These are phyloP conservation scores for Apophysomyces sp. DNA, from an alignment of 371 early-diverging fungal species.

Conservation along the genomic window DNA sequence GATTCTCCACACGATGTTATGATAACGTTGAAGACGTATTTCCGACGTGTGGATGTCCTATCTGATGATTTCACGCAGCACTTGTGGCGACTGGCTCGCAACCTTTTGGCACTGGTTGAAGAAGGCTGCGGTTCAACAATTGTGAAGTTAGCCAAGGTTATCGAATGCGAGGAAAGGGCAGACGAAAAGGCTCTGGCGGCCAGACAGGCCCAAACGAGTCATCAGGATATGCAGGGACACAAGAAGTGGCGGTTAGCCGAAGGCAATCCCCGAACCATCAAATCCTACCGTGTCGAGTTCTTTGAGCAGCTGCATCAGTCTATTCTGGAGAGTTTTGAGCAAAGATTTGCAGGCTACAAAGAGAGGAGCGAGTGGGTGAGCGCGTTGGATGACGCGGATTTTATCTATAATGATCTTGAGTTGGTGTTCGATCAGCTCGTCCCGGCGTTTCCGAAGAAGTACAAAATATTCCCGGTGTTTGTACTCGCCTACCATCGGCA, in stretches of 20 bases:
- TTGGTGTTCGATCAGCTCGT: constrained; percentile 84
- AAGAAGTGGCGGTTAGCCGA: constrained; percentile 58
- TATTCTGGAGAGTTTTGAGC: constrained; percentile 60
- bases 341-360: constrained; percentile 49
- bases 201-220: constrained; percentile 51
- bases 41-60: constrained; percentile 78
- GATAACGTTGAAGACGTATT: constrained; percentile 79
- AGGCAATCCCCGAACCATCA: constrained; percentile 63
- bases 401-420: constrained; percentile 87
- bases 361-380: constrained; percentile 53
- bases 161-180: constrained; percentile 87
- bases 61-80: constrained; percentile 80
- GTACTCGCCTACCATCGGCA: constrained; percentile 92
- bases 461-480: constrained; percentile 90
- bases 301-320: constrained; percentile 74
- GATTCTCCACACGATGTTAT: constrained; percentile 77
- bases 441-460: constrained; percentile 87
- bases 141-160: constrained; percentile 84
- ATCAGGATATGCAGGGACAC: constrained; percentile 55
- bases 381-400: constrained; percentile 67
- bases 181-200: constrained; percentile 76
- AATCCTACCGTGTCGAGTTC: constrained; percentile 75
- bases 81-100: constrained; percentile 81
- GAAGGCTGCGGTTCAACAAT: constrained; percentile 68
- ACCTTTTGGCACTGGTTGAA: constrained; percentile 76